phyloP scores from a whole-genome alignment of 106 monocot species.

The Phalaenopsis aphrodite region DNA sequence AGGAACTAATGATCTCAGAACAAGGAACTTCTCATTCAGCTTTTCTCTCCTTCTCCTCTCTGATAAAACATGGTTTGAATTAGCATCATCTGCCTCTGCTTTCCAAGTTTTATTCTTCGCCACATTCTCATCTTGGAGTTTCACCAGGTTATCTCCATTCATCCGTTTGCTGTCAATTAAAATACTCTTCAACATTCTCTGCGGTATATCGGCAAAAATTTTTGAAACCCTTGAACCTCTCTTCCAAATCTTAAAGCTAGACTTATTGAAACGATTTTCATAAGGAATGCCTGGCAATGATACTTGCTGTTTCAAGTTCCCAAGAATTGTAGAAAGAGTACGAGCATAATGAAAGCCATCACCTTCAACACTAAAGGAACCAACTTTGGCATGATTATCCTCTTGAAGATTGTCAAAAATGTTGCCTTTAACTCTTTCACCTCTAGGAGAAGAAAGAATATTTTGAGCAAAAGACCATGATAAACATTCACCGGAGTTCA shows the following conservation, averaged over 20 bases:
- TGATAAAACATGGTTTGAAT: slow-evolving; percentile 42
- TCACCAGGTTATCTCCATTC: background rate
- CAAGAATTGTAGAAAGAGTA: slow-evolving; percentile 41
- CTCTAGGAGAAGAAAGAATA: slow-evolving; percentile 23
- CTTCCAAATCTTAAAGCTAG: slow-evolving; percentile 57
- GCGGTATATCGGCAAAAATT: slow-evolving; percentile 3
- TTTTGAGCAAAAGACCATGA: background rate
- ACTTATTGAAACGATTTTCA: slow-evolving; percentile 13
- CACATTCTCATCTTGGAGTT: slow-evolving; percentile 10
- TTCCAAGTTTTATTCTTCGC: slow-evolving; percentile 14
- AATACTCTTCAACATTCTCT: slow-evolving; percentile 64
- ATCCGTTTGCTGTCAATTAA: slow-evolving; percentile 35
- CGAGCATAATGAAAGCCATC: slow-evolving; percentile 40
- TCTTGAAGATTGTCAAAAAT: slow-evolving; percentile 16
- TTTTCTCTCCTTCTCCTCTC: slow-evolving; percentile 68
- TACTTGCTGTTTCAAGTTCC: slow-evolving; percentile 11
- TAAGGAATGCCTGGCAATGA: slow-evolving; percentile 8
- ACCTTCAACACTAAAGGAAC: slow-evolving; percentile 24
- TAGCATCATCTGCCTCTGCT: slow-evolving; percentile 28
- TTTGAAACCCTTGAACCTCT: slow-evolving; percentile 2
- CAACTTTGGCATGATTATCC: slow-evolving; percentile 11
- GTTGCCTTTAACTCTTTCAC: slow-evolving; percentile 10
- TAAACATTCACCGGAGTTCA: slow-evolving; percentile 1
- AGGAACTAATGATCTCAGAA: slow-evolving; percentile 66
- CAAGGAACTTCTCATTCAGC: slow-evolving; percentile 73